Percentiles rank a stretch among this genome's conserved stretches.
Evolutionary conservation across 1,284 basidiomycete species (phyloP).

Genomic region (Agaricales sp.): DNA sequence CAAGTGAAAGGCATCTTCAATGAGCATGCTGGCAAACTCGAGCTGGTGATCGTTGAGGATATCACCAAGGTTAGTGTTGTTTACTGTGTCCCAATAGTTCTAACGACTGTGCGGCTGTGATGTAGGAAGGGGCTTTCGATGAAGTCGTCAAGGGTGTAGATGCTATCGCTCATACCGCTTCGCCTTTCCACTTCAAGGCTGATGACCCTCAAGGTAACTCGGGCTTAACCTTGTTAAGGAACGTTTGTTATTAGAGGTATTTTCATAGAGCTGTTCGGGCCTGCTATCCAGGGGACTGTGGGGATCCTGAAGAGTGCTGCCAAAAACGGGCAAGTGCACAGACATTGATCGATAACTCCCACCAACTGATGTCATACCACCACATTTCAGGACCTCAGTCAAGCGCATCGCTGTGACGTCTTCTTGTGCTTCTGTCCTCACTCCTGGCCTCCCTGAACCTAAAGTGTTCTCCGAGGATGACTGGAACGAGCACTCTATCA

Average conservation of each 20-base stretch:
- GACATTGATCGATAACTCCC: neutral
- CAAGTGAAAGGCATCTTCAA: conserved; percentile 30
- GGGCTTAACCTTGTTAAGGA: neutral
- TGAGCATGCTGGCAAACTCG: conserved; percentile 28
- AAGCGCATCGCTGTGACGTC: conserved; percentile 56
- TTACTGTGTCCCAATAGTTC: neutral
- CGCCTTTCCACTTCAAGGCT: conserved; percentile 29
- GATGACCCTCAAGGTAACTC: conserved; percentile 27
- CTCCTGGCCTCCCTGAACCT: conserved; percentile 12
- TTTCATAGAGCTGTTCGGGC: conserved; percentile 38
- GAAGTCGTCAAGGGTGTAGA: no score
- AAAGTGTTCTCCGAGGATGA: conserved; percentile 32
- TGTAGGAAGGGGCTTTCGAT: conserved; percentile 48
- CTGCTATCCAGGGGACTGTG: conserved; percentile 54
- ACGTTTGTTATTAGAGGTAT: neutral
- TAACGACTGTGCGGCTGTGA: neutral
- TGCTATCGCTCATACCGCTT: conserved; percentile 44
- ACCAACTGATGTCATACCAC: conserved; percentile 1
- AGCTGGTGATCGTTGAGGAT: conserved; percentile 34
- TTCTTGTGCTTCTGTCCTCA: conserved; percentile 23
- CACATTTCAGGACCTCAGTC: conserved; percentile 26
- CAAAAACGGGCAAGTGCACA: conserved; percentile 33
- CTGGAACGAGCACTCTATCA: conserved; percentile 58
- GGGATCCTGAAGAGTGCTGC: conserved; percentile 44
- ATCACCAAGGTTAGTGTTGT: conserved; percentile 25